These are phyloP conservation scores for Atkinsonella hypoxylon DNA, from an alignment of 2,329 filamentous ascomycete genomes.

Conservation along the genomic window DNA sequence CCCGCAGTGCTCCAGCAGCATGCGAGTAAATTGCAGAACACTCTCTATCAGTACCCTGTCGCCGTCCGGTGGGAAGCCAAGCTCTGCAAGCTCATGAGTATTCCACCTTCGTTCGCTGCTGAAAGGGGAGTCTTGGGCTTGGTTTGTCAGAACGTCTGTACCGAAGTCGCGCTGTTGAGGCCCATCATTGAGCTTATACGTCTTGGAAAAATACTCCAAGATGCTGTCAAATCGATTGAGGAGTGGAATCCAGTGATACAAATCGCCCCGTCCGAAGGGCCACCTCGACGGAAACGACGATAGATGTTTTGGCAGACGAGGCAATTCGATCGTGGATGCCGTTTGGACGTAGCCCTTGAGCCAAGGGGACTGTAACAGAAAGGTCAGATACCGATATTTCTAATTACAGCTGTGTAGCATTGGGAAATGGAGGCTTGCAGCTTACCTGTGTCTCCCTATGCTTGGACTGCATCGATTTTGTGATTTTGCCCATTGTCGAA, in stretches of 20 bases:
- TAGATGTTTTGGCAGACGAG: slow-evolving; percentile 66
- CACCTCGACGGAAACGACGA: slow-evolving; percentile 75
- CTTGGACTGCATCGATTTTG: slow-evolving; percentile 54
- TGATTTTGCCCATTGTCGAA: slow-evolving; percentile 56
- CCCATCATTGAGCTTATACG: slow-evolving; percentile 68
- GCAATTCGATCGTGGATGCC: slow-evolving; percentile 56
- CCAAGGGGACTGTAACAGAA: slow-evolving; percentile 60
- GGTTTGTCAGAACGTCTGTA: slow-evolving; percentile 50
- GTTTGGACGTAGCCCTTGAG: slow-evolving; percentile 68
- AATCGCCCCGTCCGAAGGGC: slow-evolving; percentile 89
- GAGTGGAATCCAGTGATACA: slow-evolving; percentile 96
- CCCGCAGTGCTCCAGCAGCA: slow-evolving; percentile 87
- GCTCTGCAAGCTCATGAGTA: slow-evolving; percentile 34
- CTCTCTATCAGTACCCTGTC: slow-evolving; percentile 70
- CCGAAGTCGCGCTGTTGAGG: slow-evolving; percentile 71
- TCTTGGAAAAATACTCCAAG: slow-evolving; percentile 66
- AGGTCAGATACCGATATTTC: background rate
- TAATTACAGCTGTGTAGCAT: no score
- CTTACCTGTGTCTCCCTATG: slow-evolving; percentile 56
- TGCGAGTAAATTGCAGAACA: slow-evolving; percentile 72
- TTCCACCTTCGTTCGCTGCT: slow-evolving; percentile 36
- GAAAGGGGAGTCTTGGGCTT: slow-evolving; percentile 37
- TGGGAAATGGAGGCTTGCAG: background rate
- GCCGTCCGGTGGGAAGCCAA: slow-evolving; percentile 61
- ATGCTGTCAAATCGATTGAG: slow-evolving; percentile 89